Evolutionary conservation across 768 basidiomycete genomes (phyloP), one percentile per base, ranked within the genome.

Genomic region (Clitopilus hobsonii): DNA sequence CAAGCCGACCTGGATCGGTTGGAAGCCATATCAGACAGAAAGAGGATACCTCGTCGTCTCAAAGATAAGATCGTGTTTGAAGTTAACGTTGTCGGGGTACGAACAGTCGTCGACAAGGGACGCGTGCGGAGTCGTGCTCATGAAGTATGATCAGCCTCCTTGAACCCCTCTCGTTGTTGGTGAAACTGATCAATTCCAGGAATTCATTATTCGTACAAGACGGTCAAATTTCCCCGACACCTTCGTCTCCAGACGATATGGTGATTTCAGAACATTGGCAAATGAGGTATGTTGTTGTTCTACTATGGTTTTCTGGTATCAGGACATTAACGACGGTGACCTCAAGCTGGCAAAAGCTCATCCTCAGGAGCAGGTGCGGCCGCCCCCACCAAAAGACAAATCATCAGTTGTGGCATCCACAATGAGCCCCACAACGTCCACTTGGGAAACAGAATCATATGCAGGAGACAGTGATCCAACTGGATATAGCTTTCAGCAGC

Each of bases 191-290:
- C 49, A 38, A 29, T 14, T 49, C 16, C 63, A 98, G 90, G 97
- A 98, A 78, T 99, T 99, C 67, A 86, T 99, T 61, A 84, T 99
- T 26, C 84, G 93, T 26, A 98, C 95, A 0, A 80, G 87, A 14
- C 79, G 94, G 38, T 81, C 84, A 5, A 77, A 83, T 13, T 78
- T 79, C 58, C 79, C 76, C 2, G 94, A 97, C 59, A 79, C 93
- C 1, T 94, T 84, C 69, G 97, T 98, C 4, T 90, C 93, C 1
- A 80, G 97, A 55, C 80, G 97, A 59, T 94, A 98, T 67, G 96
- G 96, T 6, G 97, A 99, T 68, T 99, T 99, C 69, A 88, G 78
- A 66, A 89, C 93, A 1, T 79, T 99, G 16, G 85, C 87, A 1
- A 81, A 85, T 49, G 93, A 97, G 77, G 94, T 90, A 60, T 66